Evolutionary conservation across 148 eudicot genomes (phyloP), one percentile per base, ranked within the genome.

Genomic region (Camellia lanceoleosa): DNA sequence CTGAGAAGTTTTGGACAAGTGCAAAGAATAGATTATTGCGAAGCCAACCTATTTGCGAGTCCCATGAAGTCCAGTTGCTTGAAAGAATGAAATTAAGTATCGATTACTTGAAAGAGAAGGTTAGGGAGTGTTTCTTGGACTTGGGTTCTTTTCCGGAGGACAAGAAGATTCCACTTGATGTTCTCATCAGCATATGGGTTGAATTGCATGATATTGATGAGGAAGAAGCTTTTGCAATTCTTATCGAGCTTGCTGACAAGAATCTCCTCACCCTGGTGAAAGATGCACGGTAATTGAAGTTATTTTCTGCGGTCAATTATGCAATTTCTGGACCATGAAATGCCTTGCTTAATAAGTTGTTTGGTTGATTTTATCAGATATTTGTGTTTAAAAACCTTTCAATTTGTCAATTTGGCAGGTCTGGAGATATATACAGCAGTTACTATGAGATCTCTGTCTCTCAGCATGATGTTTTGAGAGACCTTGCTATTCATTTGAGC

Each of bases 391-490:
- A 19, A 52, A 59, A 80, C 20, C 46, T 56, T 19, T 65, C 14
- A 58, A 38, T 65, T 73, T 12, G 71, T 75, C 49, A 4, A 49
- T 83, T 71, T 87, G 78, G 80, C 89, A 93, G 98, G 69, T 87
- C 89, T 41, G 98, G 96, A 65, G 96, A 94, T 68, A 78, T 89
- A 70, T 90, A 90, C 73, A 85, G 92, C 84, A 92, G 94, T 72
- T 89, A 88, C 85, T 90, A 83, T 55, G 93, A 90, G 71, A 90
- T 92, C 58, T 92, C 89, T 38, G 96, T 94, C 14, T 87, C 88
- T 79, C 98, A 94, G 78, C 98, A 94, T 76, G 98, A 94, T 85
- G 93, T 94, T 19, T 54, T 94, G 84, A 84, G 98, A 83, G 98
- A 94, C 76, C 92, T 94, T 11, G 98, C 98, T 61, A 80, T 94